Evolutionary conservation across 2,329 filamentous ascomycete genomes (phyloP), one percentile per base, ranked within the genome.

Genomic region (Fusarium udum): DNA sequence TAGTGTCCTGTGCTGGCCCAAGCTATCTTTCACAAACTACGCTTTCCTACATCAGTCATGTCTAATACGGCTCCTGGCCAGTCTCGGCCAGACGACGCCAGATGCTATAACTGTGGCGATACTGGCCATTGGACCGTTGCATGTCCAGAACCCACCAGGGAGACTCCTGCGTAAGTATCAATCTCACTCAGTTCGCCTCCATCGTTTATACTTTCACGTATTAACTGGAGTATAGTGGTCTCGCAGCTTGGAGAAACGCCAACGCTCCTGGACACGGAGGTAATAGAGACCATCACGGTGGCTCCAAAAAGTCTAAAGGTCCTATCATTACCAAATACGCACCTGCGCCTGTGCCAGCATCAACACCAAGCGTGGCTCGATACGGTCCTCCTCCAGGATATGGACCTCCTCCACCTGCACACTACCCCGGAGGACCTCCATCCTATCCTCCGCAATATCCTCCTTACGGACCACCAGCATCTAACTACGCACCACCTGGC

Each of bases 41-140:
- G 22, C 53, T 57, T 55, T 40, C 22, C 51, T 60, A 46, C 43
- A 26, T 46, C 31, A 34, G 53, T 55, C 59, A 83, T 83, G 81
- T 57, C 79, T 45, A 77, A 79, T 43, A 63, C 80, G 60, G 67
- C 75, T 55, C 68, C 78, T 61, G 76, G 76, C 66, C 76, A 80
- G 43, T 74, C 78, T 66, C 81, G 77, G 31, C 67, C 80, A 34
- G 80, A 83, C 51, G 81, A 83, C 64, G 75, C 82, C 56, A 79
- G 83, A 71, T 90, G 88, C 78, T 89, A 88, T 78, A 89, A 88
- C 75, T 90, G 88, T 73, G 86, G 87, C 59, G 78, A 79, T 53
- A 79, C 80, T 36, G 85, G 85, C 8, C 88, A 90, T 76, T 89
- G 86, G 82, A 81, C 86, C 18, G 80, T 88, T 59, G 86, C 86